Conservation (phyloP, 2,329 filamentous ascomycete species). For the Rachicladosporium sp. region DNA sequence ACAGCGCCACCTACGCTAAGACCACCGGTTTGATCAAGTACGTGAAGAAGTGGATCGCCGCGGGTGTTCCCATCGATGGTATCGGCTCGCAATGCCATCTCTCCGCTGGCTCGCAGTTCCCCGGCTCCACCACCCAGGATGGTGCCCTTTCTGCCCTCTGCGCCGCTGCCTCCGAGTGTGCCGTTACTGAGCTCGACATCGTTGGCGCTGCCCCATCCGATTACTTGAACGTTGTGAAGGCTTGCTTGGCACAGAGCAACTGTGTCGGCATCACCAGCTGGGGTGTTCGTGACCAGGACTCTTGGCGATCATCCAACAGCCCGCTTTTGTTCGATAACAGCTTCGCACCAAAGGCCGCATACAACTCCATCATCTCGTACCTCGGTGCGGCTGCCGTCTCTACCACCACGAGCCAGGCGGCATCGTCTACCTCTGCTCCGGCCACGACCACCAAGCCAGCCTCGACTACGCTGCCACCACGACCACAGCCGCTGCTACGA, state of each 20-base stretch:
- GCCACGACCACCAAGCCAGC: too few relatives aligned
- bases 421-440: too few relatives aligned
- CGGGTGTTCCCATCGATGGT: slow-evolving; percentile 53
- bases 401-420: too few relatives aligned
- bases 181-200: slow-evolving; percentile 59
- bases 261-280: slow-evolving; percentile 49
- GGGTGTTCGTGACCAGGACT: slow-evolving; percentile 16
- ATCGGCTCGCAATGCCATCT: slow-evolving; percentile 50
- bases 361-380: slow-evolving; percentile 17
- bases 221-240: slow-evolving; percentile 43
- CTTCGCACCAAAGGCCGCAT: slow-evolving; percentile 32
- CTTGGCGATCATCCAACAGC: slow-evolving; percentile 27
- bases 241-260: slow-evolving; percentile 45
- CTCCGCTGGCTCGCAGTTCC: slow-evolving; percentile 22
- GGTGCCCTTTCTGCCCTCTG: slow-evolving; percentile 43
- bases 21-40: slow-evolving; percentile 41
- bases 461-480: too few relatives aligned
- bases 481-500: too few relatives aligned
- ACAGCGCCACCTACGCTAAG: slow-evolving; percentile 48
- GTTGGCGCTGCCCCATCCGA: slow-evolving; percentile 42
- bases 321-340: slow-evolving; percentile 32
- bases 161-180: slow-evolving; percentile 41
- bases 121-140: slow-evolving; percentile 32
- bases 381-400: not conserved
- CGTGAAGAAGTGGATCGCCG: slow-evolving; percentile 51